Evolutionary conservation across 169 alveolate species (phyloP), one percentile per base, ranked within the genome.

Genomic region (Plasmodium coatneyi): DNA sequence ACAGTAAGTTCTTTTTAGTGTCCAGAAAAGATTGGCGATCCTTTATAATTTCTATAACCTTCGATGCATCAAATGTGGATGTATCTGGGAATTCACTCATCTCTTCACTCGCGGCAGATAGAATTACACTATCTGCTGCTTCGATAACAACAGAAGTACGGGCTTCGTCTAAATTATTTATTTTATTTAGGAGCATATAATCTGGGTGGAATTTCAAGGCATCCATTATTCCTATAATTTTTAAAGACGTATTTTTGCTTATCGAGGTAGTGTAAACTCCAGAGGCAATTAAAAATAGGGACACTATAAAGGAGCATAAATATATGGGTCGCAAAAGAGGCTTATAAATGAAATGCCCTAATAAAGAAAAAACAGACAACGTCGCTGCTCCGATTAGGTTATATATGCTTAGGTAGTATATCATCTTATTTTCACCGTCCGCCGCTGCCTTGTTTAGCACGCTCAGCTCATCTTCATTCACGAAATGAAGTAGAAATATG

Each of bases 181-280:
- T 91, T 91, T 91, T 80, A 54, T 76, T 91, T 46, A 91, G 54
- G 25, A 91, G 36, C 95, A 91, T 91, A 81, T 91, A 91, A 80
- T 91, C 92, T 36, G 95, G 95, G 54, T 91, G 95, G 34, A 41
- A 91, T 46, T 91, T 91, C 72, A 91, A 34, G 12, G 95, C 95
- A 80, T 91, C 95, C 95, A 91, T 91, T 71, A 91, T 82, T 28
- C 95, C 95, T 10, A 81, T 81, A 70, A 91, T 91, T 91, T 91
- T 80, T 36, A 91, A 91, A 43, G 95, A 91, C 25, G 74, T 91
- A 36, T 91, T 91, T 76, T 91, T 91, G 36, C 95, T 80, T 52
- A 81, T 80, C 70, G 92, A 80, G 36, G 92, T 91, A 14, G 95
- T 91, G 78, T 91, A 91, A n/a, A 81, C 95, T 30, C 92, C 95